Conservation (phyloP, 1,139 yeast genomes). For the Diutina pseudorugosa region DNA sequence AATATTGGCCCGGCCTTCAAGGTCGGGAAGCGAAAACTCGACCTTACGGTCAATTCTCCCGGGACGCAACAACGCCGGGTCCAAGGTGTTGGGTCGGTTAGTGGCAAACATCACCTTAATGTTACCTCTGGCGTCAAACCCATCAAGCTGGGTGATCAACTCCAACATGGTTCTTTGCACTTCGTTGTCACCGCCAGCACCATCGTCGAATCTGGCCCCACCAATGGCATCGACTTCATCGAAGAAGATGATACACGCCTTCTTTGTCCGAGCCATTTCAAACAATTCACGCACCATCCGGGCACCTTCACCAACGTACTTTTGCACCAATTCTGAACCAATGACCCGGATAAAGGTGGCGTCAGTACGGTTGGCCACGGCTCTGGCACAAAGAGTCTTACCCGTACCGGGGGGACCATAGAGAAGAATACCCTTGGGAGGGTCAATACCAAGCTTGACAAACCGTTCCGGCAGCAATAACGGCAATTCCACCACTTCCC, state of each 20-base stretch:
- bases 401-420: constrained; percentile 99
- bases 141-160: constrained; percentile 91
- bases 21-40: constrained; percentile 89
- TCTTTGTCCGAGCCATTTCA: constrained; percentile 97
- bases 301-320: constrained; percentile 98
- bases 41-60: constrained; percentile 98
- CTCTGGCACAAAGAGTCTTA: constrained; percentile 94
- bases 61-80: constrained; percentile 95
- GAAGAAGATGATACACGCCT: constrained; percentile 91
- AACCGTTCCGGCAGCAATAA: constrained; percentile 90
- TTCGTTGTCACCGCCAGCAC: constrained; percentile 99
- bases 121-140: constrained; percentile 96
- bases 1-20: constrained; percentile 95
- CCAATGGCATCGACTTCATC: constrained; percentile 99
- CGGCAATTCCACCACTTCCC: constrained; percentile 96
- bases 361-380: constrained; percentile 97
- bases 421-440: constrained; percentile 91
- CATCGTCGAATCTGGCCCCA: constrained; percentile 97
- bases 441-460: constrained; percentile 93
- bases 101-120: constrained; percentile 99
- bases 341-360: constrained; percentile 96
- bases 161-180: constrained; percentile 99
- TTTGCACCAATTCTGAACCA: constrained; percentile 95
- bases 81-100: constrained; percentile 93
- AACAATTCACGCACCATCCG: constrained; percentile 97